Conservation (phyloP, 2,329 filamentous ascomycete species). For the Coniochaeta ligniaria region DNA sequence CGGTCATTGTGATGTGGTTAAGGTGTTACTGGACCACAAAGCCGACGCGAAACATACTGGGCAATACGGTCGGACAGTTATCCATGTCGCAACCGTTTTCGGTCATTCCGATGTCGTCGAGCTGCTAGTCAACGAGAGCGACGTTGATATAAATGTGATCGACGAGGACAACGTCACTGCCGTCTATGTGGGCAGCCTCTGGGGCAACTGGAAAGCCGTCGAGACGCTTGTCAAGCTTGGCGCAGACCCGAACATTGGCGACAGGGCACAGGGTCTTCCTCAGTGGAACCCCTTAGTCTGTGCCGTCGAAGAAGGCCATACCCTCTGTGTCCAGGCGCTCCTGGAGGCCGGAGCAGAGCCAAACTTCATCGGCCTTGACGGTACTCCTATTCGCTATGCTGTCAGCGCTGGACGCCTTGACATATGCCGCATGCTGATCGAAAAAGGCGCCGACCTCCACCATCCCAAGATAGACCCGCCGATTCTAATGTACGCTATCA, state of each 20-base stretch:
- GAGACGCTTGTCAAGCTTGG: not conserved
- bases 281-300: not conserved
- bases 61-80: not conserved
- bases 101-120: not conserved
- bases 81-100: not conserved
- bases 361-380: not conserved
- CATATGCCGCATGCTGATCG: not conserved
- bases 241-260: not conserved
- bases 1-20: not conserved
- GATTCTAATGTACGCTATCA: not conserved
- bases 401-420: not conserved
- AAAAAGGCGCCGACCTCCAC: not conserved
- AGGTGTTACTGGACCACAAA: not conserved
- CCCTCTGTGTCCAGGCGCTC: not conserved
- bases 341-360: not conserved
- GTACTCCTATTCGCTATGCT: not conserved
- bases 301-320: not conserved
- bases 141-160: not conserved
- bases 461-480: not conserved
- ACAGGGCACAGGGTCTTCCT: not conserved
- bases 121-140: not conserved
- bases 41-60: not conserved
- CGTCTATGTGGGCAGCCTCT: not conserved
- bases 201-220: slow-evolving; percentile 1
- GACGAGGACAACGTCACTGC: not conserved